Base-by-base conservation (phyloP, 805 yeast species). In the Phaffomyces opuntiae region DNA sequence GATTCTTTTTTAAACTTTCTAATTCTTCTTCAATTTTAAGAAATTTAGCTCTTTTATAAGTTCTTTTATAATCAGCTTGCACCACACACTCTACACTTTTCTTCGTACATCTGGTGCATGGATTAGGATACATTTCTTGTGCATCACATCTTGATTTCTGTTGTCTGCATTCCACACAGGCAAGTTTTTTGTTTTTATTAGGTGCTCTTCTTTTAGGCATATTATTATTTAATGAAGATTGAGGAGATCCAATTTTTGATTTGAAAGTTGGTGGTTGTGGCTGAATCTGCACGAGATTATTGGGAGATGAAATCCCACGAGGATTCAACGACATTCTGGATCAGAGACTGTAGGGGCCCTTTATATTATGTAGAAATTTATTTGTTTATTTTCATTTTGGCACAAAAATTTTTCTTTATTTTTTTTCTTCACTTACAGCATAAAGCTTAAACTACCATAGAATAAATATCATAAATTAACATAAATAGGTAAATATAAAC, bases 91-190 rank as follows among this genome's bases (percentile, higher is more conserved):
- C 69, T 4, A 84, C 68, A 8, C 78, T 77, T 57, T 87, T 78
- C 60, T 83, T 85, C 9, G 68, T 59, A 62, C 99, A 93, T 49
- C 96, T 71, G 0, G 91, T 70, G 57, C 99, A 93, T 2, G 96
- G 86, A 9, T 70, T 70, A 0, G 96, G 96, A 31, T 80, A 77
- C 42, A 70, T 72, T 48, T 79, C 89, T 52, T 73, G 78, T 12
- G 96, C 95, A 65, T 90, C 96, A 67, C 97, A 90, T 56, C 81
- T 78, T 33, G 89, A 83, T 65, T 93, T 93, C 62, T 91, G 99
- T 64, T 93, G 98, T 13, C 98, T 77, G 61, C 99, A 93, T 57
- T 91, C 96, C 1, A 87, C 88, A 69, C 99, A 93, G 0, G 98
- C 98, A 61, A 89, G 78, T 46, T 80, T 72, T 61, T 81, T 83